Base-by-base conservation (phyloP, 177 flowering plant species). In the Vitis hybrid region DNA sequence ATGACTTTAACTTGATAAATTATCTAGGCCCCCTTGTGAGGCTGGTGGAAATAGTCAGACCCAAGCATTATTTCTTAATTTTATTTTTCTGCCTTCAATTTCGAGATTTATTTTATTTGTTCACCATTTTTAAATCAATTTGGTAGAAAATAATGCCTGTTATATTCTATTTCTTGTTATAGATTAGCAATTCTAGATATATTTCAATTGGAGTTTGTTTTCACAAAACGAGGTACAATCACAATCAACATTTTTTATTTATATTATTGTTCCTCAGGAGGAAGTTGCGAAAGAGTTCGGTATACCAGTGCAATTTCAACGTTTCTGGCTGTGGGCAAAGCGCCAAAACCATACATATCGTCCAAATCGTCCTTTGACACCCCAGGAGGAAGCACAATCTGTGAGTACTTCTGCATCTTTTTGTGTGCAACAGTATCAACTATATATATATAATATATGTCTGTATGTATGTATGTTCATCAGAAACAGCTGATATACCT, bases 281-380 rank as follows among this genome's bases (percentile, higher is more conserved):
- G 85, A 84, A 44, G 85, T 83, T 64, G 85, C 88, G 9, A 85
- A 83, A 77, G 84, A 76, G 61, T 80, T 85, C 49, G 85, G 86
- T 44, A 76, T 87, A 38, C 90, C 88, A 38, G 82, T 87, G 51
- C 85, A 83, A 69, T 87, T 68, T 75, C 90, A 85, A 77, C 87
- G 90, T 11, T 87, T 85, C 53, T 87, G 90, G 90, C 63, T 83
- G 67, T 87, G 90, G 88, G 88, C 90, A 61, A 85, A 80, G 81
- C 83, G 87, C 38, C 88, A 87, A 78, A 87, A 85, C 74, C 85
- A 87, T 47, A 87, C 90, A 24, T 87, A 81, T 56, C 85, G 90
- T 44, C 90, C 90, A n/a, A 85, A 85, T 71, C 82, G 90, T 3
- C 88, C 90, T 17, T 70, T 87, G 75, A 85, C 82, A 47, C 74